phyloP scores from a whole-genome alignment of 495 filamentous ascomycete genomes.

The Schizothecium vesticola region DNA sequence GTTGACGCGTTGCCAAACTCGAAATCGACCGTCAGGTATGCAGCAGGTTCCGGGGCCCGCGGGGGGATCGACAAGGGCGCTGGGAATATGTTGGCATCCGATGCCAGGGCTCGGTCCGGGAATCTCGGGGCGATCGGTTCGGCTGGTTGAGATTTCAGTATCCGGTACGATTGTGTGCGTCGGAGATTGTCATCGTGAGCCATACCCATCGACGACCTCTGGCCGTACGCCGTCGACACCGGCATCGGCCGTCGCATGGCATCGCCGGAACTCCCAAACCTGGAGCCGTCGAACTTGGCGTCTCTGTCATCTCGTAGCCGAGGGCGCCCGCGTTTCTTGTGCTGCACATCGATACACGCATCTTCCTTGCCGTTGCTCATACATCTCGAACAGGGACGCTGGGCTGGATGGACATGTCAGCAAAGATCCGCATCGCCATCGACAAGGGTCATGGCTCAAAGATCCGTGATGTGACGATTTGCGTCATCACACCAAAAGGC shows the following conservation, averaged over 20 bases:
- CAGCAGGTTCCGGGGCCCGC: constrained; percentile 39
- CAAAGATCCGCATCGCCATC: constrained; percentile 3
- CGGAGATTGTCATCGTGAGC: constrained; percentile 46
- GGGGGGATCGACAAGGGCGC: constrained; percentile 41
- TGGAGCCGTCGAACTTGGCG: constrained; percentile 46
- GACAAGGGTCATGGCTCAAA: not conserved
- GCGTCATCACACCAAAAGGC: not conserved
- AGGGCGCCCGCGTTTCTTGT: constrained; percentile 92
- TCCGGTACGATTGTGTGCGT: constrained; percentile 48
- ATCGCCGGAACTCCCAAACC: constrained; percentile 40
- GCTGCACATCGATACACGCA: constrained; percentile 88
- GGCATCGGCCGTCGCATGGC: constrained; percentile 39
- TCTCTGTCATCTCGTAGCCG: constrained; percentile 79
- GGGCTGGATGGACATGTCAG: constrained; percentile 41
- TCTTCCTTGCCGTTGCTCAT: constrained; percentile 64
- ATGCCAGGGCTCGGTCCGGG: constrained; percentile 37
- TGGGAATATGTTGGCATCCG: constrained; percentile 45
- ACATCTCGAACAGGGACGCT: constrained; percentile 59
- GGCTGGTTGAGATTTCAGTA: constrained; percentile 55
- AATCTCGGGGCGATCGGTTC: constrained; percentile 42
- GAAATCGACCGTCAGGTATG: constrained; percentile 51
- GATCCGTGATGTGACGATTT: not conserved
- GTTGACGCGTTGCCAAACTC: constrained; percentile 50
- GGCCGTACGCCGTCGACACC: constrained; percentile 38
- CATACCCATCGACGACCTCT: constrained; percentile 30